Conservation (phyloP, 495 filamentous ascomycete genomes). For the Neurospora sp. region DNA sequence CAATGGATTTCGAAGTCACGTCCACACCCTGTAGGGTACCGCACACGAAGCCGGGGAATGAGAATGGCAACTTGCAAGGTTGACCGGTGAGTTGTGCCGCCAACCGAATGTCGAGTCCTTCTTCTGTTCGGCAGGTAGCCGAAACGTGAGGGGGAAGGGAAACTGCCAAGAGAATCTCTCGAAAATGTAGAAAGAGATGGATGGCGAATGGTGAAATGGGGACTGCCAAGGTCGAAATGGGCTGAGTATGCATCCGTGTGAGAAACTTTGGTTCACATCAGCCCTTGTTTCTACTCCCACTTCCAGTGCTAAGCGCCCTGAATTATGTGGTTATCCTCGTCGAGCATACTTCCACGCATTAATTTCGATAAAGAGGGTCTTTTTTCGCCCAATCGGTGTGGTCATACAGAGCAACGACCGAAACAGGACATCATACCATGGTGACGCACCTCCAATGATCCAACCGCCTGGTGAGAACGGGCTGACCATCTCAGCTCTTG, state of each 20-base stretch:
- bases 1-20: not conserved
- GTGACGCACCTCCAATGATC: not conserved
- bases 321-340: not conserved
- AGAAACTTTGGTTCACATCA: not conserved
- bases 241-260: not conserved
- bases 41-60: not conserved
- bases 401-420: not conserved
- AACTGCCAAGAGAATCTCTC: not conserved
- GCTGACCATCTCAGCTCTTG: not conserved
- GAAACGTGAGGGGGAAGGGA: not conserved
- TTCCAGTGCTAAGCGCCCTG: not conserved
- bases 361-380: not conserved
- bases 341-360: not conserved
- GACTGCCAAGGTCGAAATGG: not conserved
- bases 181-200: not conserved
- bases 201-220: not conserved
- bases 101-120: not conserved
- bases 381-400: not conserved
- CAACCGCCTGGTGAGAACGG: not conserved
- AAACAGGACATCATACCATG: not conserved
- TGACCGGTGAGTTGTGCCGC: not conserved
- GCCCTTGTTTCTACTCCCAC: not conserved
- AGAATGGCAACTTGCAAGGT: not conserved
- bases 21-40: not conserved
- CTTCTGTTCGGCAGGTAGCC: not conserved